Base-by-base conservation (phyloP, 768 basidiomycete species). In the Galerina sulciceps region DNA sequence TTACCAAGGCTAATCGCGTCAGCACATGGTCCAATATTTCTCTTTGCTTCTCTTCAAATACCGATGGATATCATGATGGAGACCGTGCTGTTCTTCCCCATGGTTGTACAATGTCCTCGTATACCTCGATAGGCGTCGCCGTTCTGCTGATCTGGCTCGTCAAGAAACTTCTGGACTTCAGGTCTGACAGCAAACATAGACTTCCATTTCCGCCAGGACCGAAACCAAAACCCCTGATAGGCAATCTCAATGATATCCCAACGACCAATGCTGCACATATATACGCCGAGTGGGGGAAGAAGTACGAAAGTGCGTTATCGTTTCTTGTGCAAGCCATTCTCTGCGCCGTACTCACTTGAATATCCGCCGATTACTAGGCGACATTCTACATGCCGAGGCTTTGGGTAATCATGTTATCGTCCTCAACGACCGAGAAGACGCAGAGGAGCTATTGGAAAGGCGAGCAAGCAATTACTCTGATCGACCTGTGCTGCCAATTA, bases 381-480 rank as follows among this genome's bases (percentile, higher is more conserved):
- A 64, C 18, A 51, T 72, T 14, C 49, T 73, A 5, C 67, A 72
- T 49, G 44, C 62, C 10, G 48, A 54, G 18, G 56, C 52, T 10
- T 53, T 67, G n/a, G 68, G 68, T 4, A 58, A 64, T 20, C 67
- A 69, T 47, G 46, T 68, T 14, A 41, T 73, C 11, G 46, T 73
- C 20, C 55, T 71, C 36, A 73, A 73, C 55, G 57, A 57, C 0
- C 18, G 55, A 14, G 44, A 70, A 53, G 64, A 63, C 22, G 60
- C 38, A 20, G 44, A 36, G 20, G 35, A 42, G 34, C n/a, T 64
- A 14, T 64, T 83, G 13, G 80, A 82, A 59, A 80, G 78, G 57
- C 74, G 79, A 13, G 79, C 77, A 0, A 70, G 76, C 0, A 78
- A 75, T 18, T 82, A 81, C 43, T 80, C 79, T 10, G 78, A 75